These are phyloP conservation scores for Calonectria multiphialidica DNA, from an alignment of 2,329 filamentous ascomycete species.

Conservation along the genomic window DNA sequence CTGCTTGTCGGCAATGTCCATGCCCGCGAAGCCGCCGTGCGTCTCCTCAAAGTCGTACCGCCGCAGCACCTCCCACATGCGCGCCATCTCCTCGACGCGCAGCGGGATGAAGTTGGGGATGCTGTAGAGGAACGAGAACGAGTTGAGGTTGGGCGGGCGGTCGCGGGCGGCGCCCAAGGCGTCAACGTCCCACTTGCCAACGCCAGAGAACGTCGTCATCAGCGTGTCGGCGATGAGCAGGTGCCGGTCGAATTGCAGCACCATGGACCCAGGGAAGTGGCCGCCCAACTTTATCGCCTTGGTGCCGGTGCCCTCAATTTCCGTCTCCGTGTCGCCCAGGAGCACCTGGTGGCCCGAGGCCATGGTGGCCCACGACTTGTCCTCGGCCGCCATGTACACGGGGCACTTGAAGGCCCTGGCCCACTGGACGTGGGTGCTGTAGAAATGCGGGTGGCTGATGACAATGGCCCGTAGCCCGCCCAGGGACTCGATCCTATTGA, in stretches of 20 bases:
- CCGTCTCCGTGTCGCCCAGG: conserved; percentile 57
- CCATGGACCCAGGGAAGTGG: conserved; percentile 82
- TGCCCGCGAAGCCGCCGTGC: conserved; percentile 74
- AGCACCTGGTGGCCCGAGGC: conserved; percentile 59
- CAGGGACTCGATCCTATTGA: conserved; percentile 66
- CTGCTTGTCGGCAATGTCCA: conserved; percentile 68
- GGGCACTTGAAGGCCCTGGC: conserved; percentile 75
- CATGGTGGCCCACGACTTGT: conserved; percentile 72
- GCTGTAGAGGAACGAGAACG: conserved; percentile 81
- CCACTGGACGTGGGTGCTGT: conserved; percentile 82
- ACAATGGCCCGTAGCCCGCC: conserved; percentile 80
- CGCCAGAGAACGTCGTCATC: conserved; percentile 73
- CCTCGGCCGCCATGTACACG: conserved; percentile 76
- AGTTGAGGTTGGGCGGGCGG: conserved; percentile 60
- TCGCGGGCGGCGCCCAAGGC: conserved; percentile 48
- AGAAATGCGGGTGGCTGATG: conserved; percentile 87
- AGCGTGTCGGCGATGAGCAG: conserved; percentile 85
- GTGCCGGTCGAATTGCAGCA: conserved; percentile 70
- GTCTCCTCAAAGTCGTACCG: conserved; percentile 73
- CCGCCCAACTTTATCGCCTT: conserved; percentile 79
- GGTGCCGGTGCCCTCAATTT: conserved; percentile 61
- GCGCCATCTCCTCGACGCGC: conserved; percentile 69
- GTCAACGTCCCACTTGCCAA: conserved; percentile 59
- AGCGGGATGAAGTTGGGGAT: conserved; percentile 83
- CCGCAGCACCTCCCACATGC: conserved; percentile 78